Percentiles rank a stretch among this genome's conserved stretches.
phyloP scores from a whole-genome alignment of 176 grass and related monocot genomes.

The Puya raimondii region DNA sequence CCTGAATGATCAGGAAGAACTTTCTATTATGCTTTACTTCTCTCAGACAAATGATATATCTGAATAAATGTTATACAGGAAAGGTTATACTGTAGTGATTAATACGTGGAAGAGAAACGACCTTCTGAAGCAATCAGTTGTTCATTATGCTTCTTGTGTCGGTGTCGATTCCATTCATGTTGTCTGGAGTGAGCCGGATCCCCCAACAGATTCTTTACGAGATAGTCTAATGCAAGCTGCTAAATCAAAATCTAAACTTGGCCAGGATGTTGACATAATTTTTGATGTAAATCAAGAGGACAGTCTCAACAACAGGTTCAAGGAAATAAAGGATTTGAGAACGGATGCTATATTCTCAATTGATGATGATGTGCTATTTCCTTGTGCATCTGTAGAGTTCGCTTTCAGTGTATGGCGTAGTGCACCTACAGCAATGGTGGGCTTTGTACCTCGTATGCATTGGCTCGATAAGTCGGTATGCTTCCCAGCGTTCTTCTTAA shows the following conservation, averaged over 20 bases:
- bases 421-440: constrained; percentile 18
- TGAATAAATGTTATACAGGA: constrained; percentile 5
- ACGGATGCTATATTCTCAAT: constrained; percentile 22
- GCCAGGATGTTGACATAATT: constrained; percentile 22
- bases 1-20: not conserved
- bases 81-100: constrained; percentile 67
- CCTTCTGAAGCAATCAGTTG: constrained; percentile 43
- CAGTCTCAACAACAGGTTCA: constrained; percentile 34
- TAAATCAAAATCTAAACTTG: constrained; percentile 15
- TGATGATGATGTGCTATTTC: constrained; percentile 20
- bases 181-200: constrained; percentile 80
- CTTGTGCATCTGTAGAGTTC: constrained; percentile 17
- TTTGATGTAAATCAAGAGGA: constrained; percentile 53
- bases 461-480: constrained; percentile 39
- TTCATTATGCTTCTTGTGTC: constrained; percentile 62
- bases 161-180: constrained; percentile 57
- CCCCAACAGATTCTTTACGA: constrained; percentile 37
- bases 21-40: not conserved
- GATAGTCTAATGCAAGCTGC: constrained; percentile 13
- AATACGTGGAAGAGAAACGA: constrained; percentile 84
- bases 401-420: constrained; percentile 17
- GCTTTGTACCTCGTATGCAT: constrained; percentile 53
- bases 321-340: constrained; percentile 1
- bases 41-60: not conserved
- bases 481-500: not conserved